A percentile compares a stretch with the other conserved stretches of the same genome.
Evolutionary conservation across 352 stramenopile genomes (phyloP).

Genomic region (Phytophthora syringae): DNA sequence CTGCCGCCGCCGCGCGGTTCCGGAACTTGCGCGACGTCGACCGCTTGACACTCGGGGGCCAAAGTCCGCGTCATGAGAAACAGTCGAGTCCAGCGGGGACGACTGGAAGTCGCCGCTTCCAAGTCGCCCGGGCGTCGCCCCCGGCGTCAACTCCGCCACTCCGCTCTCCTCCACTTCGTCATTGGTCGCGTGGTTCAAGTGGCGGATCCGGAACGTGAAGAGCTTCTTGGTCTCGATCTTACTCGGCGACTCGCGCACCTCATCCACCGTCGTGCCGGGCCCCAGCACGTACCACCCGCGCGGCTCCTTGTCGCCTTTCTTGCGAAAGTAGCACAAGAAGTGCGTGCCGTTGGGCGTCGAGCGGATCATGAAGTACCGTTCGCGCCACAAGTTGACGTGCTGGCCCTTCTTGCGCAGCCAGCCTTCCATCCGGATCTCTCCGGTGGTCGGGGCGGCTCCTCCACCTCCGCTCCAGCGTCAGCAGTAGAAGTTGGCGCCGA

Average conservation of each 20-base stretch:
- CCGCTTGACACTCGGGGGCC: conserved; percentile 60
- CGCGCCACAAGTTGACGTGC: conserved; percentile 87
- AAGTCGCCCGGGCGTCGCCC: conserved; percentile 26
- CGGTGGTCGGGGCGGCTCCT: conserved; percentile 34
- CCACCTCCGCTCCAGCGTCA: conserved; percentile 10
- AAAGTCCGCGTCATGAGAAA: conserved; percentile 40
- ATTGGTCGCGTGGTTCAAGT: conserved; percentile 56
- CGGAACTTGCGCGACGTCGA: conserved; percentile 63
- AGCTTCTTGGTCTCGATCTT: conserved; percentile 90
- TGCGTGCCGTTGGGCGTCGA: conserved; percentile 80
- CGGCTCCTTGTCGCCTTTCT: conserved; percentile 85
- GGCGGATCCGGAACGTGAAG: conserved; percentile 84
- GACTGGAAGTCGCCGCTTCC: conserved; percentile 41
- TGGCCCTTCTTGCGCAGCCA: conserved; percentile 89
- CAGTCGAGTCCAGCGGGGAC: conserved; percentile 35
- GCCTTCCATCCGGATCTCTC: conserved; percentile 87
- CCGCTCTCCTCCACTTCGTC: conserved; percentile 58
- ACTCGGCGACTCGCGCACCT: conserved; percentile 84
- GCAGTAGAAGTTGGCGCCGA: conserved; percentile 3
- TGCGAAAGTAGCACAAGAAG: conserved; percentile 86
- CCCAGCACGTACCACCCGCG: conserved; percentile 84
- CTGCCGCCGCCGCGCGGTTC: conserved; percentile 64
- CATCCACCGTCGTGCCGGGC: conserved; percentile 81
- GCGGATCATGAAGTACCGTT: conserved; percentile 91
- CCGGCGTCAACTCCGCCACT: conserved; percentile 29